Evolutionary conservation across 129 eudicot genomes (phyloP).

Genomic region (Helianthus tuberosus): DNA sequence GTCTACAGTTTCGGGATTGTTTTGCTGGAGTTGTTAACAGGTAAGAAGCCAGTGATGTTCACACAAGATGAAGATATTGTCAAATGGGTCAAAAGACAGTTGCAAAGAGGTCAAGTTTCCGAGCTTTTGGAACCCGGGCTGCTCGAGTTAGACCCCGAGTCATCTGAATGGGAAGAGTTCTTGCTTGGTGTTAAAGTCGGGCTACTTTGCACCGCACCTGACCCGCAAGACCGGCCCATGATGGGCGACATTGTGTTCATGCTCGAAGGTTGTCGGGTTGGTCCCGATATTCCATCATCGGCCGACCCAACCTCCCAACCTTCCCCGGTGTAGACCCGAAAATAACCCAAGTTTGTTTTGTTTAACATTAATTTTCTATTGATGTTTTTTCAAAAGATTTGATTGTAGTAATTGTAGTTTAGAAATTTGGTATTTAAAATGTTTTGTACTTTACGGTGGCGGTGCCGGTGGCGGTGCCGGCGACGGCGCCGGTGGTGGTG

Average conservation of each 20-base stretch:
- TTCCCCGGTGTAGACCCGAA: slow-evolving; percentile 59
- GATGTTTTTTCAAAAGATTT: slow-evolving; percentile 37
- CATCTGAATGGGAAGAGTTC: slow-evolving; percentile 98
- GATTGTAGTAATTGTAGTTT: slow-evolving; percentile 35
- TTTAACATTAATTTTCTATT: slow-evolving; percentile 43
- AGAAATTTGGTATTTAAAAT: slow-evolving; percentile 24
- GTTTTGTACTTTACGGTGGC: neutral
- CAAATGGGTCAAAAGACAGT: slow-evolving; percentile 85
- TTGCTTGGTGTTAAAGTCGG: slow-evolving; percentile 88
- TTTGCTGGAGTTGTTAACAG: slow-evolving; percentile 75
- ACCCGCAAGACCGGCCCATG: slow-evolving; percentile 77
- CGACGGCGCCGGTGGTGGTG: neutral
- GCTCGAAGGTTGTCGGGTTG: slow-evolving; percentile 96
- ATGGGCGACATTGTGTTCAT: slow-evolving; percentile 89
- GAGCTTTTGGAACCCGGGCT: slow-evolving; percentile 88
- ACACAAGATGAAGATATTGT: slow-evolving; percentile 86
- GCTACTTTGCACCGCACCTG: slow-evolving; percentile 84
- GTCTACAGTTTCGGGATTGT: slow-evolving; percentile 95
- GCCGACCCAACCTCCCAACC: slow-evolving; percentile 85
- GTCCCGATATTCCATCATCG: slow-evolving; percentile 78
- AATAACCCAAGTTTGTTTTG: slow-evolving; percentile 28
- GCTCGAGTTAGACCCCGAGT: slow-evolving; percentile 89
- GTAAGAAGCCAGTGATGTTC: slow-evolving; percentile 89
- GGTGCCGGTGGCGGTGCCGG: neutral
- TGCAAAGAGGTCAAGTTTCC: slow-evolving; percentile 80